Evolutionary conservation across 345 rosid species (phyloP).

Genomic region (Acer saccharum): DNA sequence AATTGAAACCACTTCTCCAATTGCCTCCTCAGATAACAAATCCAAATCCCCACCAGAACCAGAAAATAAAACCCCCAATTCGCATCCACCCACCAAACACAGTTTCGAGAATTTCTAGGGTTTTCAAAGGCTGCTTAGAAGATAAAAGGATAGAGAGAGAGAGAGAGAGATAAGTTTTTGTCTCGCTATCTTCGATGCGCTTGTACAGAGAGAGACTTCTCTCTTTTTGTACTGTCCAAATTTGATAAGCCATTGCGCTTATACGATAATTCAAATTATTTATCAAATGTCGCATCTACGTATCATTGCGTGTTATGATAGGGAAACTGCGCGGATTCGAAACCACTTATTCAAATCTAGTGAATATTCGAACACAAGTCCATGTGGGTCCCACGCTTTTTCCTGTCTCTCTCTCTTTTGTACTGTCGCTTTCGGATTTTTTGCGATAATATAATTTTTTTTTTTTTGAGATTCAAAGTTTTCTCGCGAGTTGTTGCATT

Average conservation of each 20-base stretch:
- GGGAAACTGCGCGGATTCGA: constrained; percentile 51
- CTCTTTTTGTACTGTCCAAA: constrained; percentile 48
- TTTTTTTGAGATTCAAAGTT: not conserved
- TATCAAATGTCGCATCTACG: not conserved
- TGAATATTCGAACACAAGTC: constrained; percentile 72
- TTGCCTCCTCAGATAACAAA: not conserved
- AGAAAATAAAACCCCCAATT: constrained; percentile 24
- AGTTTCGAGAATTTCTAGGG: constrained; percentile 67
- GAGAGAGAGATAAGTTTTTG: constrained; percentile 14
- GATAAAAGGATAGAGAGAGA: constrained; percentile 37
- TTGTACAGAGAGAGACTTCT: constrained; percentile 48
- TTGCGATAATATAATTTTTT: not conserved
- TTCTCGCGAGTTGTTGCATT: constrained; percentile 11
- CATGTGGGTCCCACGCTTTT: constrained; percentile 46
- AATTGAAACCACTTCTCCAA: not conserved
- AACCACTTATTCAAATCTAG: constrained; percentile 64
- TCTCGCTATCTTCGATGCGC: constrained; percentile 91
- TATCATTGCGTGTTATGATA: constrained; percentile 35
- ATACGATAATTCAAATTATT: rapidly evolving
- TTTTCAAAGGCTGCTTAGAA: constrained; percentile 59
- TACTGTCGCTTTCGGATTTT: constrained; percentile 40
- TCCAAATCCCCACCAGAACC: constrained; percentile 1
- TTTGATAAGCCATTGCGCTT: rapidly evolving
- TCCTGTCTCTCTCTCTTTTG: constrained; percentile 14
- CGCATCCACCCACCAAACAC: not conserved